Evolutionary conservation across 305 asterid genomes (phyloP).

Genomic region (Fraxinus dipetala): DNA sequence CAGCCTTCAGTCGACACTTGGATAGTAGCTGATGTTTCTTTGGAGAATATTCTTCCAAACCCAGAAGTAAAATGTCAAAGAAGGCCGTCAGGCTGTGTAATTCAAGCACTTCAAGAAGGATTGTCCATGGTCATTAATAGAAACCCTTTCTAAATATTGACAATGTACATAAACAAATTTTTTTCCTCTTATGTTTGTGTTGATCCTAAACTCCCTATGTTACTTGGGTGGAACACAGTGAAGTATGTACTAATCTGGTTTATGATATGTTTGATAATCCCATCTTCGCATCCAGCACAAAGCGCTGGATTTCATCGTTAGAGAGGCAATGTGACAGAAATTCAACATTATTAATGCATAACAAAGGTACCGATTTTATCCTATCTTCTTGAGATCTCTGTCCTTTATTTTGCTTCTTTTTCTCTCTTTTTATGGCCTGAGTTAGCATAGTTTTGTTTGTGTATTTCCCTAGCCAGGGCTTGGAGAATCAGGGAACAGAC

Average conservation of each 20-base stretch:
- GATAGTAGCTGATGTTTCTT: slow-evolving; percentile 53
- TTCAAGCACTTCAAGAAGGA: slow-evolving; percentile 44
- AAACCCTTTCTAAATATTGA: background rate
- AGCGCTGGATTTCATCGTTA: slow-evolving; percentile 50
- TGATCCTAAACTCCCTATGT: slow-evolving; percentile 30
- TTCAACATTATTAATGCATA: slow-evolving; percentile 16
- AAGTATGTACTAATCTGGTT: slow-evolving; percentile 12
- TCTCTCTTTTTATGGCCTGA: background rate
- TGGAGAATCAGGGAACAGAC: slow-evolving; percentile 30
- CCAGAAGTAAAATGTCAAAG: slow-evolving; percentile 31
- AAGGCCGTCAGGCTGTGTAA: slow-evolving; percentile 60
- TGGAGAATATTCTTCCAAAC: slow-evolving; percentile 45
- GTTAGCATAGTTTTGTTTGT: background rate
- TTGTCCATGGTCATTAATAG: slow-evolving; percentile 32
- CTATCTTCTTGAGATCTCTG: background rate
- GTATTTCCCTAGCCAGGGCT: slow-evolving; percentile 8
- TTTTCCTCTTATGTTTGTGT: background rate
- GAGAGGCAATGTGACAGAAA: slow-evolving; percentile 40
- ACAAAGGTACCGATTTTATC: background rate
- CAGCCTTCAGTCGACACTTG: slow-evolving; percentile 28
- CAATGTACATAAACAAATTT: background rate
- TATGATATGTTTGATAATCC: slow-evolving; percentile 31
- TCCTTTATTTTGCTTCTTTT: background rate
- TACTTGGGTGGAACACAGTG: slow-evolving; percentile 63
- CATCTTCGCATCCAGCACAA: slow-evolving; percentile 35